Percentiles rank a stretch among this genome's conserved stretches.
Conservation (phyloP, 2,329 filamentous ascomycete species). For the Fusarium luffae region DNA sequence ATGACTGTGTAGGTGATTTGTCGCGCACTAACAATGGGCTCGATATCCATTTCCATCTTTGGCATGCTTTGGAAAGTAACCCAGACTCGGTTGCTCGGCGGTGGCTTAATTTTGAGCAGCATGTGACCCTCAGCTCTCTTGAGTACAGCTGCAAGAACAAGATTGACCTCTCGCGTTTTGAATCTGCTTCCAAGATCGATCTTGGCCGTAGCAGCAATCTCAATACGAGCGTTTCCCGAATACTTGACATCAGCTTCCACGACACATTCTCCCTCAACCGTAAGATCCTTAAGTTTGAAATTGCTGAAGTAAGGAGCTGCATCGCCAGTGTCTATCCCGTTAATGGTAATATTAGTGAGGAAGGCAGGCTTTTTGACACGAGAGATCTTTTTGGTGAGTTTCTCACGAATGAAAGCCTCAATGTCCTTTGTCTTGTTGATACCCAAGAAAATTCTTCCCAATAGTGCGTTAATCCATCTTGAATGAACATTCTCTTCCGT, state of each 20-base stretch:
- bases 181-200: conserved; percentile 91
- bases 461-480: conserved; percentile 91
- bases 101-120: conserved; percentile 89
- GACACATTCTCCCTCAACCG: conserved; percentile 88
- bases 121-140: conserved; percentile 88
- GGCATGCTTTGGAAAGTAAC: conserved; percentile 94
- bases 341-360: conserved; percentile 84
- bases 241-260: conserved; percentile 91
- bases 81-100: conserved; percentile 96
- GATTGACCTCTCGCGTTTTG: conserved; percentile 88
- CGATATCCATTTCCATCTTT: conserved; percentile 92
- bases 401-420: conserved; percentile 81
- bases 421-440: conserved; percentile 87
- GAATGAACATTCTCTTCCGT: conserved; percentile 91
- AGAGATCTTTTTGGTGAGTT: conserved; percentile 96
- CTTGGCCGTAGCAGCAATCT: conserved; percentile 91
- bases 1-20: conserved; percentile 97
- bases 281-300: conserved; percentile 86
- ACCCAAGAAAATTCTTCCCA: conserved; percentile 88
- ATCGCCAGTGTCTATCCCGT: conserved; percentile 86
- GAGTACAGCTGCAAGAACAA: conserved; percentile 86
- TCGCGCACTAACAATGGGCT: conserved; percentile 93
- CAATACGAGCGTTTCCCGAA: conserved; percentile 86
- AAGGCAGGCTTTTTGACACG: conserved; percentile 93
- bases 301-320: conserved; percentile 90